Base-by-base conservation (phyloP, 768 basidiomycete species). In the Melanogaster broomeanus region DNA sequence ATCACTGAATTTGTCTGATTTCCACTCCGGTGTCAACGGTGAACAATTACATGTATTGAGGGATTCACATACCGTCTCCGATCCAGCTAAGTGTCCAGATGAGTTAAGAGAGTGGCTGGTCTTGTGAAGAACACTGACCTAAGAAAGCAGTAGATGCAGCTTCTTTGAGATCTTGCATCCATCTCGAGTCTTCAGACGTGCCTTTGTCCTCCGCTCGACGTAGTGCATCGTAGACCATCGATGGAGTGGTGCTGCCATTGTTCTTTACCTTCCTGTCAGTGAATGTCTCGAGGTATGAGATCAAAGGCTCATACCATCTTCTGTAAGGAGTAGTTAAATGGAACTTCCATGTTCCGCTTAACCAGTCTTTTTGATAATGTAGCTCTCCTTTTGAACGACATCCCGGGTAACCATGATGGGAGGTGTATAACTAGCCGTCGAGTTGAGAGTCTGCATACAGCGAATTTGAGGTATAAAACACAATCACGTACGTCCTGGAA, bases 381-480 rank as follows among this genome's bases (percentile, higher is more conserved):
- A 59, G 64, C 64, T 6, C 61, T 56, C 11, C 33, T 50, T 41
- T 55, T 62, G 42, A 62, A 64, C 4, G 53, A 52, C 61, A 63
- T 63, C 12, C 56, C 56, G 53, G 59, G 61, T 24, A 63, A 31
- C 61, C 61, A 62, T 13, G 59, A 61, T 9, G 62, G 59, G 39
- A 63, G 51, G 24, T 50, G 44, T 25, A 64, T 31, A 21, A 64
- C 62, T 62, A 33, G 9, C 25, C 9, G 42, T 11, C 34, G 9
- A 51, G 21, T 3, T 33, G 22, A 40, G 6, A n/a, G 21, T 12
- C 1, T 9, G 6, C 12, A 27, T 16, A 1, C 6, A 15, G 13
- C 3, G n/a, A 30, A n/a, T n/a, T 4, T 24, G 21, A 16, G 13
- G 8, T 12, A 18, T 25, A 12, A 12, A 7, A 46, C 28, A 42